Conservation (phyloP, 805 yeast genomes). For the Metschnikowia colocasiae region DNA sequence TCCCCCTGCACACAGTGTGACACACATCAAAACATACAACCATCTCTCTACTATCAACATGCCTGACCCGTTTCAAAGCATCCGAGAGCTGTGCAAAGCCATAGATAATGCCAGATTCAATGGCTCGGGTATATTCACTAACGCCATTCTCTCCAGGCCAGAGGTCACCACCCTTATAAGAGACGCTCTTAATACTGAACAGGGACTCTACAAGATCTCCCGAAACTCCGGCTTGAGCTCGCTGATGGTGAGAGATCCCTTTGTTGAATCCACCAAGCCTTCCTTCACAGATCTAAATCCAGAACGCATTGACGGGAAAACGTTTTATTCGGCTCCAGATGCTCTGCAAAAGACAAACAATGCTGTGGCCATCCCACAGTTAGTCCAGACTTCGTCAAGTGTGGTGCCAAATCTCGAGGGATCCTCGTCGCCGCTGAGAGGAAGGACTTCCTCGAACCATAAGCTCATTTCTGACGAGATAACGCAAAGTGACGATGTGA, state of each 20-base stretch:
- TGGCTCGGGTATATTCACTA: constrained; percentile 61
- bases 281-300: constrained; percentile 10
- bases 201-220: constrained; percentile 45
- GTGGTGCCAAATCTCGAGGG: constrained; percentile 4
- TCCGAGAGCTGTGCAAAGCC: constrained; percentile 28
- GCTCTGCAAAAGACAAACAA: constrained; percentile 26
- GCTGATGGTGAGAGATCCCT: constrained; percentile 1
- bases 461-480: constrained; percentile 5
- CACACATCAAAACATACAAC: constrained; percentile 1
- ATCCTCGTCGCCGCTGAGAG: constrained; percentile 17
- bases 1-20: not conserved
- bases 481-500: constrained; percentile 35
- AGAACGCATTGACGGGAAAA: constrained; percentile 50
- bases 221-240: constrained; percentile 27
- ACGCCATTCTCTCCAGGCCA: constrained; percentile 52
- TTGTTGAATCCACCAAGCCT: not conserved
- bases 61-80: constrained; percentile 10
- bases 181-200: constrained; percentile 55
- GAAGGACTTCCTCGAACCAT: constrained; percentile 6
- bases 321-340: constrained; percentile 30
- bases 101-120: constrained; percentile 45
- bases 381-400: constrained; percentile 7
- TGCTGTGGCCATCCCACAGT: constrained; percentile 28
- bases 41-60: constrained; percentile 1
- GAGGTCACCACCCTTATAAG: constrained; percentile 54